Percentiles rank a stretch among this genome's conserved stretches.
Conservation (phyloP, 495 filamentous ascomycete species). For the Alectoria sarmentosa region DNA sequence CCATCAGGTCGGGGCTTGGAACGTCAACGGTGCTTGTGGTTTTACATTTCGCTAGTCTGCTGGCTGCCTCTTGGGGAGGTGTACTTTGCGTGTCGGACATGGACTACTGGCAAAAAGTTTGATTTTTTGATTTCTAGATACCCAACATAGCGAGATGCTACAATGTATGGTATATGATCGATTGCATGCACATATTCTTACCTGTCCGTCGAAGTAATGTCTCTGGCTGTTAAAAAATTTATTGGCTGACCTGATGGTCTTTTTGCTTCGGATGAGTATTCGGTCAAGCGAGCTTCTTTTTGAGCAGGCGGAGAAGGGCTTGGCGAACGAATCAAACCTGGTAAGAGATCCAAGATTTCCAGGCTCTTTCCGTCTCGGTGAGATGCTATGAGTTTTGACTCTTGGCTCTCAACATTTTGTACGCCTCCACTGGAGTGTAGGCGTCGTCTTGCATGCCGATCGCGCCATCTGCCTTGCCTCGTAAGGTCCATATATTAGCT, state of each 20-base stretch:
- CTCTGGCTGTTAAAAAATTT: too few species aligned
- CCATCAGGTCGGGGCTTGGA: neutral
- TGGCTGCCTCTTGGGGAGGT: conserved; percentile 7
- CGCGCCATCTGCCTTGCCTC: neutral
- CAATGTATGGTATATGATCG: neutral
- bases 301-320: too few species aligned
- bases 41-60: conserved; percentile 21
- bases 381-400: too few species aligned
- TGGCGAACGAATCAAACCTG: too few species aligned
- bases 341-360: too few species aligned
- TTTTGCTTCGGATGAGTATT: too few species aligned
- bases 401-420: too few species aligned
- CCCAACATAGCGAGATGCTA: conserved; percentile 1
- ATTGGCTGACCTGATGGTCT: neutral
- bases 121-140: conserved; percentile 10
- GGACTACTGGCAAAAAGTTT: conserved; percentile 2
- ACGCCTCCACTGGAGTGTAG: neutral
- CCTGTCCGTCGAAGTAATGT: rapidly evolving
- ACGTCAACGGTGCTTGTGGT: conserved; percentile 17
- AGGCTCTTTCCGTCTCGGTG: too few species aligned
- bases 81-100: conserved; percentile 18
- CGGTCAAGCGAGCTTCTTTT: too few species aligned
- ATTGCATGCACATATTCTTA: neutral
- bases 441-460: neutral
- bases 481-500: neutral